phyloP scores from a whole-genome alignment of 2,329 filamentous ascomycete species.

The Stachybotrys chlorohalonatus region DNA sequence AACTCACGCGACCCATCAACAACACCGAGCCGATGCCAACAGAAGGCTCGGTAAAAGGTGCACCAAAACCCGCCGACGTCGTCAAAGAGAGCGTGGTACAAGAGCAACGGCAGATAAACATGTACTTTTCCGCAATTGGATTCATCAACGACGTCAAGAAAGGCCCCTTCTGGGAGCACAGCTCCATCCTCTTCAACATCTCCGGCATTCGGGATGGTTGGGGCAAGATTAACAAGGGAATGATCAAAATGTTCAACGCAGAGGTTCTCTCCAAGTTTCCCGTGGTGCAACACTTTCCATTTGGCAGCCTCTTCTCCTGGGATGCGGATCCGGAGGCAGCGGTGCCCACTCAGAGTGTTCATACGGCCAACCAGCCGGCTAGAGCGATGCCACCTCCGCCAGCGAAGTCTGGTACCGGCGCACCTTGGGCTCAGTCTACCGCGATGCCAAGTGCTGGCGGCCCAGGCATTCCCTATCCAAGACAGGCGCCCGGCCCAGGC shows the following conservation, averaged over 20 bases:
- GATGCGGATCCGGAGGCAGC: conserved; percentile 55
- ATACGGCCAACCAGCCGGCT: conserved; percentile 47
- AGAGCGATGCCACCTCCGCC: conserved; percentile 11
- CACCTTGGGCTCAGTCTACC: conserved; percentile 34
- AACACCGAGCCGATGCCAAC: conserved; percentile 54
- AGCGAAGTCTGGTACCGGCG: conserved; percentile 25
- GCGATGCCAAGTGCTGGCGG: conserved; percentile 25
- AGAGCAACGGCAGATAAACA: conserved; percentile 55
- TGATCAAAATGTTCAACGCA: conserved; percentile 99
- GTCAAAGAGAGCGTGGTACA: conserved; percentile 56
- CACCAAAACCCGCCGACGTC: conserved; percentile 65
- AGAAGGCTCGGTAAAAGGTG: conserved; percentile 66
- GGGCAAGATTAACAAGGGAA: conserved; percentile 98
- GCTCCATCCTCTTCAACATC: conserved; percentile 87
- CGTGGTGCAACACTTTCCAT: conserved; percentile 92
- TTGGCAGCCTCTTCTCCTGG: conserved; percentile 75
- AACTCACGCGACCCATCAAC: conserved; percentile 68
- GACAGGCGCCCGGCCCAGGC: conserved; percentile 20
- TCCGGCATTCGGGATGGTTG: conserved; percentile 87
- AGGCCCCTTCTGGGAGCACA: conserved; percentile 96
- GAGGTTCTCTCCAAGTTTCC: conserved; percentile 96
- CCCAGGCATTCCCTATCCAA: conserved; percentile 29
- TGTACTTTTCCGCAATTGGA: conserved; percentile 93
- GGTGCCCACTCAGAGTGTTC: conserved; percentile 38
- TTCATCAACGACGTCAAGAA: conserved; percentile 98